Evolutionary conservation across 2,329 filamentous ascomycete species (phyloP).

Genomic region (Fusarium euwallaceae): DNA sequence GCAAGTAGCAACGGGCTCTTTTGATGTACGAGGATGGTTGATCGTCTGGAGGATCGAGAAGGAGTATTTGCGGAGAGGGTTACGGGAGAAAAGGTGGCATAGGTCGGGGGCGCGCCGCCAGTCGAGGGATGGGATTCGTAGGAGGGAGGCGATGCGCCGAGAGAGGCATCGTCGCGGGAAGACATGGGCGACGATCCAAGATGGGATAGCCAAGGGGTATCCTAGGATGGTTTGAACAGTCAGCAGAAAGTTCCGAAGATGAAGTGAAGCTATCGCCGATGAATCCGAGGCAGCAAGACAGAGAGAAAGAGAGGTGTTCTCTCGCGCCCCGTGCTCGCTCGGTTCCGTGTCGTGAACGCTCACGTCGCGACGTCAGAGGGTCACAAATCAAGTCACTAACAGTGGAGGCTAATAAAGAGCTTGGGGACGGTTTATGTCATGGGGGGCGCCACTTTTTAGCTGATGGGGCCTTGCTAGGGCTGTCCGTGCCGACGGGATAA

Average conservation of each 20-base stretch:
- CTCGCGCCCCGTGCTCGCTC: constrained; percentile 11
- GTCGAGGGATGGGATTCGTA: constrained; percentile 49
- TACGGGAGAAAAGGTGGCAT: constrained; percentile 90
- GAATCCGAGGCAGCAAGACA: not conserved
- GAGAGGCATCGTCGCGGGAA: constrained; percentile 54
- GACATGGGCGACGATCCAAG: constrained; percentile 54
- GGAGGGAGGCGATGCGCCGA: constrained; percentile 51
- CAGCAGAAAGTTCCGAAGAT: constrained; percentile 24
- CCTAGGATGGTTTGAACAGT: constrained; percentile 46
- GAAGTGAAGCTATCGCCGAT: not conserved
- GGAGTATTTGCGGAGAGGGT: constrained; percentile 78
- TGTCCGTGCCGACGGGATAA: not conserved
- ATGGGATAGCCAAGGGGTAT: constrained; percentile 66
- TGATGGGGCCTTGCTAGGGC: constrained; percentile 11
- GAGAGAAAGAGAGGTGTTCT: constrained; percentile 6
- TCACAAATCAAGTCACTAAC: constrained; percentile 32
- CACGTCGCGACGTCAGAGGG: constrained; percentile 42
- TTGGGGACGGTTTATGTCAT: constrained; percentile 43
- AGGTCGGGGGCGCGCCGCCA: constrained; percentile 73
- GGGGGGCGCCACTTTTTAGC: constrained; percentile 36
- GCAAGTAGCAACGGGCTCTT: constrained; percentile 94
- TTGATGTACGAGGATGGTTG: constrained; percentile 94
- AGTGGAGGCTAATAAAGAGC: constrained; percentile 23
- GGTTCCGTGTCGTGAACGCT: constrained; percentile 20
- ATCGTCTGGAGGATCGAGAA: constrained; percentile 75